phyloP scores from a whole-genome alignment of 108 stramenopile genomes.

The Cyclostephanos tholiformis region DNA sequence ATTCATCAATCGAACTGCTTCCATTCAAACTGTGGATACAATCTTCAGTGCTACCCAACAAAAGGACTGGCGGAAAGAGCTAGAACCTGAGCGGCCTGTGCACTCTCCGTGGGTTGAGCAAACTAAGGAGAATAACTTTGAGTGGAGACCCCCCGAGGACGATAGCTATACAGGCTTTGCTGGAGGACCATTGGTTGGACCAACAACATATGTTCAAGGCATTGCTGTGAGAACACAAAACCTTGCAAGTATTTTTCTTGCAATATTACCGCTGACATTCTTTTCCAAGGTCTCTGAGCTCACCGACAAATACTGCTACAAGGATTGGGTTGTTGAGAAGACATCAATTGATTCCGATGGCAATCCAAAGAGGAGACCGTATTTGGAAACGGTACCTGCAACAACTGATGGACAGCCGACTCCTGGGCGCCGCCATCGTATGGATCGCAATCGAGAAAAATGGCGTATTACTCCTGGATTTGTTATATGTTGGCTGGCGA shows the following conservation, averaged over 20 bases:
- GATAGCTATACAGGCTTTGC: too few relatives aligned
- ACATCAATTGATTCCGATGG: slow-evolving; percentile 8
- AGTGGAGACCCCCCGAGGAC: too few relatives aligned
- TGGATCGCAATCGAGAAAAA: slow-evolving; percentile 8
- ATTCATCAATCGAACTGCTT: too few relatives aligned
- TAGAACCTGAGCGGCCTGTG: slow-evolving; percentile 17
- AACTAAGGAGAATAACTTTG: background rate
- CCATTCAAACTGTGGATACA: too few relatives aligned
- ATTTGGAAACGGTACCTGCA: too few relatives aligned
- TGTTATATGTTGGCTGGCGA: slow-evolving; percentile 18
- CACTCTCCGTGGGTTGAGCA: slow-evolving; percentile 18
- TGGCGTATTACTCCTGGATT: slow-evolving; percentile 9
- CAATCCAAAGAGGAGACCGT: too few relatives aligned
- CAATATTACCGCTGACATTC: slow-evolving; percentile 5
- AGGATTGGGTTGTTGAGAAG: slow-evolving; percentile 22
- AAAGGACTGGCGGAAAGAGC: background rate
- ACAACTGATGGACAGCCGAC: too few relatives aligned
- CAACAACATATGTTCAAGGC: background rate
- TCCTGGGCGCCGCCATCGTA: background rate
- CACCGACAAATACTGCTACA: slow-evolving; percentile 19
- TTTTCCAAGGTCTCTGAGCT: background rate
- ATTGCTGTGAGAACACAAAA: background rate
- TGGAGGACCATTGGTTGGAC: background rate
- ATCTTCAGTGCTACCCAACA: background rate
- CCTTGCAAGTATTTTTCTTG: slow-evolving; percentile 10